phyloP scores from a whole-genome alignment of 441 rosid species.

The Corymbia calophylla region DNA sequence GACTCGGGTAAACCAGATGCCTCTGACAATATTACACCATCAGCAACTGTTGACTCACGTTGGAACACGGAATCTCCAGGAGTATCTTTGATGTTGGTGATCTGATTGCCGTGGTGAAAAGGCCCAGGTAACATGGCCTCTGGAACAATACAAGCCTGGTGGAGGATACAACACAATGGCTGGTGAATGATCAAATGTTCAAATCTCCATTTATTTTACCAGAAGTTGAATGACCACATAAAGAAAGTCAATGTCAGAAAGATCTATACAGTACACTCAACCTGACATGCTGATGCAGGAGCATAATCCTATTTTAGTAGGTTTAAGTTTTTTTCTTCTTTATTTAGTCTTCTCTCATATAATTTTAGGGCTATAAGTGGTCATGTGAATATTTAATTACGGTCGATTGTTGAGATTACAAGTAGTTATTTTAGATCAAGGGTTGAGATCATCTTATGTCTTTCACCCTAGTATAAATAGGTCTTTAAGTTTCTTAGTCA shows the following conservation, averaged over 20 bases:
- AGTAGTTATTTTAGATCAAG: background rate
- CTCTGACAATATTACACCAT: slow-evolving; percentile 2
- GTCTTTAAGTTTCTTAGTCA: background rate
- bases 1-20: slow-evolving; percentile 16
- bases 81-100: background rate
- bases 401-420: background rate
- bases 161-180: background rate
- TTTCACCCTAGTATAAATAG: background rate
- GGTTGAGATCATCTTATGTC: background rate
- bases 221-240: background rate
- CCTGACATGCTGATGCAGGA: background rate
- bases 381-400: background rate
- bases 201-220: background rate
- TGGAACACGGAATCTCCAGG: background rate
- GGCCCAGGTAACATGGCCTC: slow-evolving; percentile 15
- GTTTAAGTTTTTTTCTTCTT: background rate
- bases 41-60: slow-evolving; percentile 1
- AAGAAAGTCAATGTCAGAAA: background rate
- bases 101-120: slow-evolving; percentile 1
- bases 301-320: background rate
- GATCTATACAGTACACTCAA: background rate
- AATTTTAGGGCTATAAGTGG: background rate
- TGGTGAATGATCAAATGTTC: background rate
- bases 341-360: background rate
- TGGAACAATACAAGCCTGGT: slow-evolving; percentile 26